Evolutionary conservation across 495 filamentous ascomycete species (phyloP), one percentile per base, ranked within the genome.

Genomic region (Lophium mytilinum): DNA sequence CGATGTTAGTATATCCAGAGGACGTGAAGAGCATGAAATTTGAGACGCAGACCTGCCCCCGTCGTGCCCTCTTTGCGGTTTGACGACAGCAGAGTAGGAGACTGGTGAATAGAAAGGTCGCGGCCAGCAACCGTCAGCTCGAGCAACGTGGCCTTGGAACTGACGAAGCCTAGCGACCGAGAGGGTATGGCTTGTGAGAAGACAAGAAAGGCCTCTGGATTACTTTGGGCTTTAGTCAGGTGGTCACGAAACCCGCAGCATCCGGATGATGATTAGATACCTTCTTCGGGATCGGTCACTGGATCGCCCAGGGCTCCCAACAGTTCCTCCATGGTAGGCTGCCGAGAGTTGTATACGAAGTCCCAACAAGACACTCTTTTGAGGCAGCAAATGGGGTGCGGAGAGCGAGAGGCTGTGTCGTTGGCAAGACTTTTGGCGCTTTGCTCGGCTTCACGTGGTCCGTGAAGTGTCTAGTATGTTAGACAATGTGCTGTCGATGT

Each of bases 51-150:
- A 90, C 88, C 87, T 67, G 91, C 90, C 54, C 93, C 93, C 4
- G 93, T 98, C 1, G 93, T 98, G 0, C 93, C 94, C 15, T 83
- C 84, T 18, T 80, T 78, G 14, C 89, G 83, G 56, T 83, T 80
- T 7, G 89, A 93, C 1, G 82, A 80, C 9, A 98, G 78, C 10
- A 96, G 70, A 3, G 81, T 80, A 9, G 92, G 93, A 0, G 89
- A 95, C 69, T 98, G 93, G 57, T 84, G 80, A 65, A 96, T 88
- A 11, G 78, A 81, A 49, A 93, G 80, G 63, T 94, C 88, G 53
- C 76, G 76, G 43, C 75, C 82, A 56, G 75, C 80, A 62, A 96
- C 76, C 19, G 79, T 78, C 53, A 96, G 62, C 12, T 93, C 82
- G 50, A 96, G 62, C 12, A 72, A 71, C 0, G 76, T 64, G 14